phyloP scores from a whole-genome alignment of 768 basidiomycete genomes.

The Pleurotus platypus region DNA sequence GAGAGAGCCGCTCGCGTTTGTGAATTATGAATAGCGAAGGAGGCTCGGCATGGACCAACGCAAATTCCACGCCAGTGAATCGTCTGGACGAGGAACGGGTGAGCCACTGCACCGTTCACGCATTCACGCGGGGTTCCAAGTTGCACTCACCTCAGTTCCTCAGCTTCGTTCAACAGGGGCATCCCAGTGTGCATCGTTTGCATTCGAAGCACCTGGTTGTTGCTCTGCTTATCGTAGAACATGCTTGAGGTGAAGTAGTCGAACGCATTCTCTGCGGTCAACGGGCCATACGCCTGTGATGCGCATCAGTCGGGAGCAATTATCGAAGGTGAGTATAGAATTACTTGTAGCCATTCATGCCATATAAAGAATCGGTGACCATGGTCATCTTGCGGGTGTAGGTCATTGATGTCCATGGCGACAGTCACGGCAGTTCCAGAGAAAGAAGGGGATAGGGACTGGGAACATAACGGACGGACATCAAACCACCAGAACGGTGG shows the following conservation, averaged over 20 bases:
- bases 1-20: constrained; percentile 80
- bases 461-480: constrained; percentile 4
- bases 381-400: constrained; percentile 81
- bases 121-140: constrained; percentile 1
- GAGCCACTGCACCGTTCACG: neutral
- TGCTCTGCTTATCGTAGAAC: constrained; percentile 94
- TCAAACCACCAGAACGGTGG: constrained; percentile 6
- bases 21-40: constrained; percentile 87
- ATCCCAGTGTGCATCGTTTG: constrained; percentile 86
- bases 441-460: constrained; percentile 9
- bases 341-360: constrained; percentile 86
- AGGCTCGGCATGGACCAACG: constrained; percentile 74
- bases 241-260: constrained; percentile 89
- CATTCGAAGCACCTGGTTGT: constrained; percentile 90
- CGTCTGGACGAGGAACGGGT: constrained; percentile 43
- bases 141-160: constrained; percentile 71
- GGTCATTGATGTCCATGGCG: constrained; percentile 49
- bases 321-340: neutral
- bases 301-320: constrained; percentile 5
- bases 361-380: constrained; percentile 83
- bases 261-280: constrained; percentile 75
- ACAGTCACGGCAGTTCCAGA: constrained; percentile 11
- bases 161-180: constrained; percentile 74
- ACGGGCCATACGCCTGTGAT: constrained; percentile 67
- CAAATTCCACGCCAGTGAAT: constrained; percentile 86